Base-by-base conservation (phyloP, 108 stramenopile species). In the Cyclostephanos tholiformis region DNA sequence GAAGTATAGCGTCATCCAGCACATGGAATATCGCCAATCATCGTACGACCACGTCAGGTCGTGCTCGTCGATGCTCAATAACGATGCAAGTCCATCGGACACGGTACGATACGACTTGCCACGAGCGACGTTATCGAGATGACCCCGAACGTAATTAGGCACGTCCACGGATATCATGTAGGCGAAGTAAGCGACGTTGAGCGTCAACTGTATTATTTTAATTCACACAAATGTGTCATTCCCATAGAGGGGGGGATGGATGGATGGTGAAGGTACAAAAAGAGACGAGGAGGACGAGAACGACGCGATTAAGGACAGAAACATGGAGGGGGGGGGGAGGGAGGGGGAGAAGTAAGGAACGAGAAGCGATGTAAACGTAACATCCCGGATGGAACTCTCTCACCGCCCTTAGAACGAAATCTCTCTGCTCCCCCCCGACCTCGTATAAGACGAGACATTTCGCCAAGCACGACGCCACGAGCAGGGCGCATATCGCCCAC, bases 131-230 rank as follows among this genome's bases (percentile, higher is more conserved):
- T 51, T 51, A 10, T 4, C 50, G 20, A 51, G 17, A 51, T 51
- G 50, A 20, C 6, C 50, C 2, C 20, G 17, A 10, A 51, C 20
- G 20, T 51, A 51, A 9, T 51, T 51, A 2, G 50, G 50, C 50
- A 51, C 50, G 50, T 51, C 50, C 7, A 51, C 50, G 20, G 50
- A 51, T 4, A 51, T 20, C 50, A 51, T 51, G 50, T 51, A 51
- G 4, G 8, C 20, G 50, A 51, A 51, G 50, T 51, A 51, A 2
- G 20, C 20, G 4, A 9, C 10, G 50, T 51, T 51, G 17, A 51
- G 4, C 50, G 50, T 51, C 50, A 51, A 51, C 50, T 51, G 50
- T 51, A 36, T n/a, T n/a, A n/a, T n/a, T n/a, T n/a, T 36, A 36
- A 6, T 36, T 36, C 36, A 6, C 36, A 6, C 6, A 6, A 36